phyloP scores from a whole-genome alignment of 2,329 filamentous ascomycete genomes.

The Aureobasidium sp. region DNA sequence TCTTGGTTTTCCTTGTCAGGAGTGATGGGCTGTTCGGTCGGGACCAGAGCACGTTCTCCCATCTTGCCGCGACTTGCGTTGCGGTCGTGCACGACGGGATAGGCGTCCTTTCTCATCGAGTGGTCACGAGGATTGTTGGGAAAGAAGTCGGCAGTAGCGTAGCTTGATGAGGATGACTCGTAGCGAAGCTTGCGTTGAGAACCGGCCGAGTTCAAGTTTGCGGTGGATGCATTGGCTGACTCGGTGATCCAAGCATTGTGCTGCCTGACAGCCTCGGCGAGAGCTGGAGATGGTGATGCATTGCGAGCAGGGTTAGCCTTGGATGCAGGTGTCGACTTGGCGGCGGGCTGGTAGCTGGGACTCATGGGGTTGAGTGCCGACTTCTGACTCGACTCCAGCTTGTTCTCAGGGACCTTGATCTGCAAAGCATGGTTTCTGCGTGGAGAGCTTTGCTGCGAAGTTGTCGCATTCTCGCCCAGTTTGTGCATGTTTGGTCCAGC shows the following conservation, averaged over 20 bases:
- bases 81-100: conserved; percentile 17
- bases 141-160: conserved; percentile 35
- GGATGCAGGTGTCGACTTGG: conserved; percentile 14
- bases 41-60: neutral
- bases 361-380: conserved; percentile 34
- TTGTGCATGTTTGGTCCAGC: neutral
- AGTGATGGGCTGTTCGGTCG: conserved; percentile 17
- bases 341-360: conserved; percentile 31
- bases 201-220: conserved; percentile 1
- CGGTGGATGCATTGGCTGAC: neutral
- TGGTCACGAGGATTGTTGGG: conserved; percentile 32
- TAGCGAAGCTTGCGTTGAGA: conserved; percentile 15
- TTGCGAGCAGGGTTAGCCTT: neutral
- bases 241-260: conserved; percentile 17
- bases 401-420: conserved; percentile 29
- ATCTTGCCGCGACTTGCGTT: conserved; percentile 1
- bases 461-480: neutral
- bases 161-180: conserved; percentile 31
- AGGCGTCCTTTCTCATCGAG: conserved; percentile 29
- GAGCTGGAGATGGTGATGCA: conserved; percentile 12
- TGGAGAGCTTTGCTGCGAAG: conserved; percentile 18
- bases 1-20: conserved; percentile 22
- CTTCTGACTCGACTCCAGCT: conserved; percentile 20
- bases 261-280: conserved; percentile 16
- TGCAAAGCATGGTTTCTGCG: conserved; percentile 27